phyloP scores from a whole-genome alignment of 2,329 filamentous ascomycete species.

The Parafenestella ontariensis region DNA sequence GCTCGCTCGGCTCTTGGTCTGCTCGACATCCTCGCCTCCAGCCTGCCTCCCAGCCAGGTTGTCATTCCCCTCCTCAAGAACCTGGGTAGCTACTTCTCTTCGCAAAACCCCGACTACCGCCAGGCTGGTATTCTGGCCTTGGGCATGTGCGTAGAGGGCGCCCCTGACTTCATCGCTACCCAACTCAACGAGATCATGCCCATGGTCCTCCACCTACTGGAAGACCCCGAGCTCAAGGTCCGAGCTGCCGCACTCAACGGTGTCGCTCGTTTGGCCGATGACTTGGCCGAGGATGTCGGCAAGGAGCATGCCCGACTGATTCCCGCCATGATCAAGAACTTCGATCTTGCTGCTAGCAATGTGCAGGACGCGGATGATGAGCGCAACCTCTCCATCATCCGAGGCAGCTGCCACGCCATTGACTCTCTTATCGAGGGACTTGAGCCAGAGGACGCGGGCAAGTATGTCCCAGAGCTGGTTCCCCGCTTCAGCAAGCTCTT shows the following conservation, averaged over 20 bases:
- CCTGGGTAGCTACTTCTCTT: conserved; percentile 80
- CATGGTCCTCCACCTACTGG: conserved; percentile 79
- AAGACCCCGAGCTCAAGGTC: conserved; percentile 84
- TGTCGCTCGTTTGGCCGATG: conserved; percentile 88
- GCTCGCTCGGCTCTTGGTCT: conserved; percentile 84
- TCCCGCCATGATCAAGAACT: conserved; percentile 83
- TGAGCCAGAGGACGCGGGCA: conserved; percentile 78
- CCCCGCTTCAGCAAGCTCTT: conserved; percentile 85
- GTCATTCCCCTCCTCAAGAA: conserved; percentile 90
- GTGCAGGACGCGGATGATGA: conserved; percentile 69
- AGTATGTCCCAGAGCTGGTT: conserved; percentile 83
- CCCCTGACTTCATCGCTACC: conserved; percentile 95
- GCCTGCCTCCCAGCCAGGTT: conserved; percentile 90
- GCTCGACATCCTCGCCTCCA: conserved; percentile 86
- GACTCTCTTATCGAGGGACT: conserved; percentile 90
- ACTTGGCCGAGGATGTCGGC: conserved; percentile 88
- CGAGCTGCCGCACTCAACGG: conserved; percentile 87
- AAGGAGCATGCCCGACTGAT: conserved; percentile 86
- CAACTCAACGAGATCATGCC: conserved; percentile 89
- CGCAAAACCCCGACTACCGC: conserved; percentile 76
- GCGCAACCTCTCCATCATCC: conserved; percentile 84
- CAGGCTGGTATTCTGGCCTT: conserved; percentile 91
- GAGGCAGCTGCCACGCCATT: conserved; percentile 86
- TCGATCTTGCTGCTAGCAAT: conserved; percentile 78
- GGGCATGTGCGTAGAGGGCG: conserved; percentile 93